Evolutionary conservation across 2,329 filamentous ascomycete genomes (phyloP), one percentile per base, ranked within the genome.

Genomic region (Alternaria gansuensis): DNA sequence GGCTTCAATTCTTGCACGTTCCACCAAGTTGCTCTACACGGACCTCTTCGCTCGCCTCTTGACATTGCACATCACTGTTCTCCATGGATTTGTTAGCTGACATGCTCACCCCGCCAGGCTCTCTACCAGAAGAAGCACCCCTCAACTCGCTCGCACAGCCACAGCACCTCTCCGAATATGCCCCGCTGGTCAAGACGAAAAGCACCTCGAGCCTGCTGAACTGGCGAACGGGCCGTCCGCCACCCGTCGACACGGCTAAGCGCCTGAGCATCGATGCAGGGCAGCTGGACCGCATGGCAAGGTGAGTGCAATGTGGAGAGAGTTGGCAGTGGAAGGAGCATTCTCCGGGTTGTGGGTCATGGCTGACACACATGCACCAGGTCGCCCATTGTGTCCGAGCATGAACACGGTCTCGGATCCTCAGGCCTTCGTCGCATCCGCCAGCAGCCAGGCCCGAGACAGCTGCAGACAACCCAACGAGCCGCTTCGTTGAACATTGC

Each of bases 391-490:
- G 86, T 96, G 75, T 84, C 88, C 66, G 93, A 94, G 79, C 92
- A 94, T 80, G 93, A 96, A 73, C 91, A 95, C 83, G 92, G 92
- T 69, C 81, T 95, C 63, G 92, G 92, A 54, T 85, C 90, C 43
- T 96, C 92, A 56, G 93, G 95, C 67, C 85, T 99, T 73, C 90
- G 93, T 75, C 90, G 95, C 72, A 99, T 99, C 77, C 91, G 95
- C 76, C 94, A 97, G 78, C 89, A 93, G 72, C 90, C 90, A 60
- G 85, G 87, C 82, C 89, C 76, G 83, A 51, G 67, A 13, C 55
- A 59, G 28, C 52, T 59, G 83, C 89, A 77, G 76, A 84, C 73
- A 77, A 82, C 72, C 52, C 86, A 88, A 63, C 85, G 89, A 59
- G 89, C 90, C 33, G 83, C 87, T 55, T 93, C 92, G 23, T 85